Evolutionary conservation across 2,329 filamentous ascomycete genomes (phyloP), one percentile per base, ranked within the genome.

Genomic region (Scortechinia acanthostroma): DNA sequence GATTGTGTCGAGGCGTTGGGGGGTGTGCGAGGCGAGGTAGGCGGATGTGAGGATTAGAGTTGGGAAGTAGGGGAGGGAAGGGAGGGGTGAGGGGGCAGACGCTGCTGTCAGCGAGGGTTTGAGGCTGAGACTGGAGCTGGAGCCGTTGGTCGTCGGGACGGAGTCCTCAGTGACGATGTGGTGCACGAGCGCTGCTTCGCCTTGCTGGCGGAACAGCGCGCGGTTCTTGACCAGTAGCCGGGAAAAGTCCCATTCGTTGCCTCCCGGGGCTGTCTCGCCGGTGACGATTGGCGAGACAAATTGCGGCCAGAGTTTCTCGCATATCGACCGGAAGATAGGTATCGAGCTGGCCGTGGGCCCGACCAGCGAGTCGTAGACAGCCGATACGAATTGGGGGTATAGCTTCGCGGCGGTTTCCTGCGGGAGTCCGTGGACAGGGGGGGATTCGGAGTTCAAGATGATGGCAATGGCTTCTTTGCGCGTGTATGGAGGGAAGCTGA

Each of bases 341-440:
- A 83, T 64, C 33, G 81, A 78, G 23, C 77, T 68, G 3, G 75
- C 75, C 2, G 76, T 77, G 47, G 74, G 73, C 46, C 76, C 76
- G 42, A 73, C 71, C 3, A 83, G 57, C 0, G 77, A 73, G 51
- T 84, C 80, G 62, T 79, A 83, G 3, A 83, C 68, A 3, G 76
- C 76, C 20, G 69, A 65, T 25, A 74, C 69, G 54, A 81, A 84
- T 45, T 77, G 70, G 4, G 70, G 64, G 47, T 73, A 68, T 15
- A 73, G 50, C 22, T 55, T 62, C 3, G 51, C 47, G 1, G 58
- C 15, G n/a, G 28, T 4, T 19, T 63, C 57, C 49, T 43, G 53
- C 37, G 49, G 56, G 50, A 53, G 57, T 45, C 45, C 63, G 46
- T 47, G 56, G 44, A 55, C 59, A 45, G 53, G 35, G 4, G 68